Evolutionary conservation across 768 basidiomycete species (phyloP), one percentile per base, ranked within the genome.

Genomic region (Pleurotus ostreatus): DNA sequence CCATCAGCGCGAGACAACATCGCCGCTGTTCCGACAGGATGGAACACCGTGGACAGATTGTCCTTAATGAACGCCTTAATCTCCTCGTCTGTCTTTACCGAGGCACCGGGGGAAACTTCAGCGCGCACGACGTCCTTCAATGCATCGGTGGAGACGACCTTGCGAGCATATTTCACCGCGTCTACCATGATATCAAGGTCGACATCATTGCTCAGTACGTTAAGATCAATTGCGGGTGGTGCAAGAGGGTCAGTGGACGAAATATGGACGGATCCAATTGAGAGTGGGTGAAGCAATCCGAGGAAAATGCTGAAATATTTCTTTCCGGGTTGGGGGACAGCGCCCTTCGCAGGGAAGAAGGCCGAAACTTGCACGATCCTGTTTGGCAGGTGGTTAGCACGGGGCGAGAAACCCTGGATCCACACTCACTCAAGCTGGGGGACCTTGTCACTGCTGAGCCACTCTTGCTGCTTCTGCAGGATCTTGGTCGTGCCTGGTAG

Each of bases 181-280:
- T 66, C 53, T 46, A 68, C 39, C 16, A 65, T 34, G 5, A 63
- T 39, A 3, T 60, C 59, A 1, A 67, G 23, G 51, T 68, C 66
- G 22, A 60, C 39, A 15, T 46, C 30, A 38, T 66, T 61, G 11
- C 54, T 56, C 47, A 75, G 70, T 65, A 76, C 75, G 49, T 72
- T 66, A 2, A 76, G 75, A 61, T 81, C 74, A 60, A 82, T 78
- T 3, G 59, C 55, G 0, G 80, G 80, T 22, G 66, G 45, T 11
- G 66, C 64, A 57, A 76, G 73, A 5, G 76, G 68, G 57, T 73
- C 65, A 15, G 69, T 66, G 4, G 75, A 74, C 37, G 65, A 71
- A 60, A 78, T 70, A 44, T 74, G 69, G 49, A 80, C 69, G 2
- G 65, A 63, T 11, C 78, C 78, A 18, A 74, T 66, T 18, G 74